phyloP scores from a whole-genome alignment of 2,329 filamentous ascomycete species.

The Leptodontidium sp. region DNA sequence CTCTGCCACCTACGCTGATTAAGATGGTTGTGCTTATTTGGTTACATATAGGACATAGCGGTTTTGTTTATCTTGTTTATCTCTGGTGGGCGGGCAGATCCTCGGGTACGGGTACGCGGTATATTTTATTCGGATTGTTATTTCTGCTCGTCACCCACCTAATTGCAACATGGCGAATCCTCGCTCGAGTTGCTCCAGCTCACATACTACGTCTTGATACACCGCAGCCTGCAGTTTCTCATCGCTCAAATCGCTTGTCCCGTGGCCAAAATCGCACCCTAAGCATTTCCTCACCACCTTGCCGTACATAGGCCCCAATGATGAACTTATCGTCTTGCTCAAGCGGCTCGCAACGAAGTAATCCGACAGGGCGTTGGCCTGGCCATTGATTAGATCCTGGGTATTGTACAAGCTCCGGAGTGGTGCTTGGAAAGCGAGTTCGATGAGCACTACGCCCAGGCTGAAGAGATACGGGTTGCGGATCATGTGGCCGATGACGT shows the following conservation, averaged over 20 bases:
- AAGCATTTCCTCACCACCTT: constrained; percentile 31
- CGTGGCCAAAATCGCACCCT: constrained; percentile 33
- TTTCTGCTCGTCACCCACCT: neutral
- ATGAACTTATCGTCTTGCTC: constrained; percentile 5
- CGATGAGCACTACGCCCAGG: constrained; percentile 29
- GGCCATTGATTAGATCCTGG: neutral
- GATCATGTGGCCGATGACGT: constrained; percentile 1
- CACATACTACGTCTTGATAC: constrained; percentile 32
- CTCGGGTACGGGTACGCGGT: no score
- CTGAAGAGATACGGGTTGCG: constrained; percentile 32
- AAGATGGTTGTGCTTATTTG: neutral
- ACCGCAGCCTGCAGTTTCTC: constrained; percentile 28
- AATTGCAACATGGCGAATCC: constrained; percentile 26
- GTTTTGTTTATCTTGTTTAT: neutral
- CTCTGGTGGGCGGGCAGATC: no score
- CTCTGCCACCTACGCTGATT: neutral
- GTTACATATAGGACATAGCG: neutral
- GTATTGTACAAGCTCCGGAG: constrained; percentile 20
- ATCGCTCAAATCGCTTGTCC: constrained; percentile 27
- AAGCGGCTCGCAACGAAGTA: neutral
- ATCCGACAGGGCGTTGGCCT: neutral
- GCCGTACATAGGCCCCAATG: constrained; percentile 24
- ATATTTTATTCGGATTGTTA: no score
- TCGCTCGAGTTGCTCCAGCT: constrained; percentile 31
- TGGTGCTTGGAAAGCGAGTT: constrained; percentile 30